Base-by-base conservation (phyloP, 1,139 yeast species). In the Kodamaea derodonti region DNA sequence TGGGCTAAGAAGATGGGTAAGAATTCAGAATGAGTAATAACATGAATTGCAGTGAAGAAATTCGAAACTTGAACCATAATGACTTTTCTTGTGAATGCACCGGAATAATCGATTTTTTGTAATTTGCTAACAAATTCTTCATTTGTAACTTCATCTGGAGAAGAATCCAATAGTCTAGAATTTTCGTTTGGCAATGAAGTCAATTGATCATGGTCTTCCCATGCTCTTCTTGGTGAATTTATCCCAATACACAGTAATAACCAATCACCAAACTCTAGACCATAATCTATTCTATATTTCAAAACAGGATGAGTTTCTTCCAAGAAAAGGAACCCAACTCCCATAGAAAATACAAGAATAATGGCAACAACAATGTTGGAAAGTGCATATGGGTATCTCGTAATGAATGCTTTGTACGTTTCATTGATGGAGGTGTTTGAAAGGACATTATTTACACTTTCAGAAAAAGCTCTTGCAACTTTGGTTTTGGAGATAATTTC, bases 1-100 rank as follows among this genome's bases (percentile, higher is more conserved):
- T 77, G 64, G 0, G 84, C 80, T 15, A 78, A 55, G 38, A 75
- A 73, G 4, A 80, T 74, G 9, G 86, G 84, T 29, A 78, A 55
- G 41, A 80, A 75, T 51, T 80, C 84, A 33, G 65, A 66, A 50
- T 64, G 76, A 4, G 75, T 72, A 11, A 75, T 60, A n/a, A 64
- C 54, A 46, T 76, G 82, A 39, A 76, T 59, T 8, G 75, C 58
- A 38, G 75, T 54, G 33, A 69, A 48, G 39, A 72, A 64, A 46
- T 67, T 68, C 27, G 67, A 62, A 12, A 57, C 32, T 29, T 72
- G 63, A 4, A 75, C 65, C 31, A 59, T 60, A 28, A 71, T 51
- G 14, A 70, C 74, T 4, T 57, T 54, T 10, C 58, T 55, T 11
- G 68, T 64, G 36, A 68, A 62, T 9, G 51, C 51, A 13, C 42